Percentiles rank a stretch among this genome's conserved stretches.
phyloP scores from a whole-genome alignment of 2,329 filamentous ascomycete species.

The Penicillium frequentans region DNA sequence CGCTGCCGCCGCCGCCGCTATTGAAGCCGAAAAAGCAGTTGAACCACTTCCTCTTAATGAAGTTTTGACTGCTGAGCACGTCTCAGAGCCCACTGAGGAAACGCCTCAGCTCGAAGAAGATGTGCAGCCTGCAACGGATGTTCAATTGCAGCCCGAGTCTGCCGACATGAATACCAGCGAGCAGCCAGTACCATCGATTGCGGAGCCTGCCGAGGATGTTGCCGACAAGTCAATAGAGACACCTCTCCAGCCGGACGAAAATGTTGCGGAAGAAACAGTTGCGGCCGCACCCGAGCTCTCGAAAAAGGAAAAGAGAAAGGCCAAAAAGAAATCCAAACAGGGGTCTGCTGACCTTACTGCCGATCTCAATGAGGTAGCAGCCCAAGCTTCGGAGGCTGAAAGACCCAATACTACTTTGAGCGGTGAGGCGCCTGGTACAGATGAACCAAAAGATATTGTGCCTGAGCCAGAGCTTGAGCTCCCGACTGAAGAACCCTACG shows the following conservation, averaged over 20 bases:
- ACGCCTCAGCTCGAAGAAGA: background rate
- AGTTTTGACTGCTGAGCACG: background rate
- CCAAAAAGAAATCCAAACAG: slow-evolving; percentile 27
- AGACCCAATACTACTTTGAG: background rate
- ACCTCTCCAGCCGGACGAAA: background rate
- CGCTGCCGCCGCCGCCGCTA: background rate
- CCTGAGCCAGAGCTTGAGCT: background rate
- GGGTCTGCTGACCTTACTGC: slow-evolving; percentile 3
- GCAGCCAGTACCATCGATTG: background rate
- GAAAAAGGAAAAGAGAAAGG: slow-evolving; percentile 40
- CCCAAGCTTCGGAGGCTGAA: too few species aligned
- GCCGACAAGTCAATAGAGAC: background rate
- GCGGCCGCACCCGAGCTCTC: slow-evolving; percentile 26
- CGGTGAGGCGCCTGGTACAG: background rate
- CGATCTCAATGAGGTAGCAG: background rate
- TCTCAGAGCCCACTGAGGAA: background rate
- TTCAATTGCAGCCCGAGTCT: background rate
- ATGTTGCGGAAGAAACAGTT: slow-evolving; percentile 7
- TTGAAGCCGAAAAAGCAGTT: slow-evolving; percentile 5
- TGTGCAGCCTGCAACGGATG: background rate
- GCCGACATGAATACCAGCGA: background rate
- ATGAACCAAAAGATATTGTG: background rate
- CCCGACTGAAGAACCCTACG: background rate
- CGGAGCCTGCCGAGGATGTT: background rate
- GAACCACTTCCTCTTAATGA: slow-evolving; percentile 4